phyloP scores from a whole-genome alignment of 768 basidiomycete genomes.

The Phlegmacium glaucopus region DNA sequence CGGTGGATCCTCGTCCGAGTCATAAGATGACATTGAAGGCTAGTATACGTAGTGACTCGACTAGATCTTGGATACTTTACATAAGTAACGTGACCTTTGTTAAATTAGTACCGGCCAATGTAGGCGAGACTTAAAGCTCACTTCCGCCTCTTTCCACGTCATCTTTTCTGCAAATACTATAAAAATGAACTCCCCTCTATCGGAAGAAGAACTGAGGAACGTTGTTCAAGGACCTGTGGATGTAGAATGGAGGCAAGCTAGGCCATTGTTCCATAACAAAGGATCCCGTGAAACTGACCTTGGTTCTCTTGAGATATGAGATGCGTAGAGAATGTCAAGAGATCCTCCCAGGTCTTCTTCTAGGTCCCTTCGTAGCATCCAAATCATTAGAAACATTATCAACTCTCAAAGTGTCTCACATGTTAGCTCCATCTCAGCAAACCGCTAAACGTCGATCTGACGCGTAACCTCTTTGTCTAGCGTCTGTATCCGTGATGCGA shows the following conservation, averaged over 20 bases:
- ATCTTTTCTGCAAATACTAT: not conserved
- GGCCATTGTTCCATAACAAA: not conserved
- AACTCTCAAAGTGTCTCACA: slow-evolving; percentile 73
- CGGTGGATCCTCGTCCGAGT: slow-evolving; percentile 22
- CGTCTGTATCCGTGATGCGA: slow-evolving; percentile 84
- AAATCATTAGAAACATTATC: slow-evolving; percentile 73
- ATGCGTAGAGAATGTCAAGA: slow-evolving; percentile 96
- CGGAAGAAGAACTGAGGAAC: slow-evolving; percentile 45
- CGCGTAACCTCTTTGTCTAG: slow-evolving; percentile 36
- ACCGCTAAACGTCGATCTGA: not conserved
- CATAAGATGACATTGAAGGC: slow-evolving; percentile 14
- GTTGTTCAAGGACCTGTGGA: slow-evolving; percentile 79
- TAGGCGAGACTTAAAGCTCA: slow-evolving; percentile 8
- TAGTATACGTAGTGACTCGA: too few species aligned
- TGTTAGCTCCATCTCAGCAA: too few species aligned
- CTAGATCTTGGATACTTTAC: too few species aligned
- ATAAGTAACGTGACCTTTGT: slow-evolving; percentile 11
- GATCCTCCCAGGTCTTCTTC: slow-evolving; percentile 75
- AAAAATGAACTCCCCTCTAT: slow-evolving; percentile 15
- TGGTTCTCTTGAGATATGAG: slow-evolving; percentile 61
- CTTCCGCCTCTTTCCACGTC: not conserved
- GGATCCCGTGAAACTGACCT: slow-evolving; percentile 5
- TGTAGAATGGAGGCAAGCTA: slow-evolving; percentile 75
- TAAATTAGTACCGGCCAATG: slow-evolving; percentile 1
- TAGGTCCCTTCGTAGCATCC: slow-evolving; percentile 87